Evolutionary conservation across 371 early-diverging fungal genomes (phyloP).

Genomic region (Circinella umbellata): DNA sequence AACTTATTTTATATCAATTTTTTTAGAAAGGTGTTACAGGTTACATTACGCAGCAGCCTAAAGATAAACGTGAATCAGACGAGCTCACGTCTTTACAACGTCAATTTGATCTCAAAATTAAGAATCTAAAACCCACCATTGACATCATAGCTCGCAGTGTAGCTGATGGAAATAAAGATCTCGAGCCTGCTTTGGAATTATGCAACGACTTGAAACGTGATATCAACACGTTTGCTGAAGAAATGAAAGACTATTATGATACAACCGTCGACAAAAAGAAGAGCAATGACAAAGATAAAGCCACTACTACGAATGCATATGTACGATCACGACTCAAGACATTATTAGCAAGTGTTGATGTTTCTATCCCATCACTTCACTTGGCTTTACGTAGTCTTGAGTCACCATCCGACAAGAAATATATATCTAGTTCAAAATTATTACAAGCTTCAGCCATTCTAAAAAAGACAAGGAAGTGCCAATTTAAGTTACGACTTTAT

Average conservation of each 20-base stretch:
- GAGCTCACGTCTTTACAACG: constrained; percentile 42
- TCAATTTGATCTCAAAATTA: constrained; percentile 49
- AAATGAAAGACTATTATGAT: constrained; percentile 20
- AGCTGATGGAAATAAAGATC: constrained; percentile 67
- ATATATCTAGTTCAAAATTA: constrained; percentile 25
- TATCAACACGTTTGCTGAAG: constrained; percentile 55
- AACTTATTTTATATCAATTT: neutral
- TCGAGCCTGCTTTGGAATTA: constrained; percentile 67
- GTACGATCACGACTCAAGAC: constrained; percentile 44
- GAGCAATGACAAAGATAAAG: neutral
- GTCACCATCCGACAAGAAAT: constrained; percentile 16
- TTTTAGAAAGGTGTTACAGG: constrained; percentile 59
- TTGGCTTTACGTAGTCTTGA: constrained; percentile 41
- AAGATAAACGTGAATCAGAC: constrained; percentile 35
- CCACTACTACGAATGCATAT: constrained; percentile 18
- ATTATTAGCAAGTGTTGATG: constrained; percentile 61
- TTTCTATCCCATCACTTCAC: constrained; percentile 72
- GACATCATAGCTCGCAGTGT: constrained; percentile 70
- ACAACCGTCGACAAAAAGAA: neutral
- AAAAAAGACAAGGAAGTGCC: constrained; percentile 13
- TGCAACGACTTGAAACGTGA: constrained; percentile 61
- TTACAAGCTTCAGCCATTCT: constrained; percentile 39
- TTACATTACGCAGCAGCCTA: constrained; percentile 51
- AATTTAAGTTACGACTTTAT: constrained; percentile 60
- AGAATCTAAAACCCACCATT: constrained; percentile 68